These are phyloP conservation scores for Pseudoturritis turrita DNA, from an alignment of 345 rosid species.

Conservation along the genomic window DNA sequence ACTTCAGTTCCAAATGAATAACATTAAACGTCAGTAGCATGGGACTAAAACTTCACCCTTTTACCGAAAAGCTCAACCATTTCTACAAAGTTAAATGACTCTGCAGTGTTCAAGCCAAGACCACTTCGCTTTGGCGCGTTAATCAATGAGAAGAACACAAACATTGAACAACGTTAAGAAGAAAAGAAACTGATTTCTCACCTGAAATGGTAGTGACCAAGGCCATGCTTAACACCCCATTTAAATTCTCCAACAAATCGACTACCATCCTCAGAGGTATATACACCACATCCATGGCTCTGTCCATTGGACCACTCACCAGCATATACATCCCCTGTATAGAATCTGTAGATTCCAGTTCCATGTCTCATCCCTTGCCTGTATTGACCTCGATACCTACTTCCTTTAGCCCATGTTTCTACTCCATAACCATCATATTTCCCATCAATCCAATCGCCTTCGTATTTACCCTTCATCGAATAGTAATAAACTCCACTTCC, in stretches of 20 bases:
- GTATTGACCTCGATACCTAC: constrained; percentile 76
- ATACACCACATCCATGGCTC: constrained; percentile 79
- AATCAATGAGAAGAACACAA: constrained; percentile 33
- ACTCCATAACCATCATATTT: constrained; percentile 84
- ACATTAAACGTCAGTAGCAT: background rate
- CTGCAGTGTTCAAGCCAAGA: background rate
- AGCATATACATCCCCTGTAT: constrained; percentile 77
- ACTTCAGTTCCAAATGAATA: background rate
- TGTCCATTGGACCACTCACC: constrained; percentile 93
- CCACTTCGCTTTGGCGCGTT: background rate
- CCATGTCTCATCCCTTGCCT: constrained; percentile 88
- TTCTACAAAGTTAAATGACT: constrained; percentile 18
- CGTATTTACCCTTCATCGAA: constrained; percentile 65
- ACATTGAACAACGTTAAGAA: constrained; percentile 33
- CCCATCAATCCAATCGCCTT: constrained; percentile 84
- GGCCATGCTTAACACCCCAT: constrained; percentile 92
- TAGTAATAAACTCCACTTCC: constrained; percentile 85
- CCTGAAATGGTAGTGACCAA: constrained; percentile 89
- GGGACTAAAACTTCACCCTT: background rate
- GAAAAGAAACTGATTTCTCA: constrained; percentile 20
- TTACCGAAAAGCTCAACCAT: constrained; percentile 37
- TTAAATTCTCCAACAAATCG: constrained; percentile 74
- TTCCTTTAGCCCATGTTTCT: constrained; percentile 87
- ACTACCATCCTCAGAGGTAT: constrained; percentile 79
- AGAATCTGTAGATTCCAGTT: constrained; percentile 68